Base-by-base conservation (phyloP, 257 asterid genomes). In the Cynanchum wilfordii region DNA sequence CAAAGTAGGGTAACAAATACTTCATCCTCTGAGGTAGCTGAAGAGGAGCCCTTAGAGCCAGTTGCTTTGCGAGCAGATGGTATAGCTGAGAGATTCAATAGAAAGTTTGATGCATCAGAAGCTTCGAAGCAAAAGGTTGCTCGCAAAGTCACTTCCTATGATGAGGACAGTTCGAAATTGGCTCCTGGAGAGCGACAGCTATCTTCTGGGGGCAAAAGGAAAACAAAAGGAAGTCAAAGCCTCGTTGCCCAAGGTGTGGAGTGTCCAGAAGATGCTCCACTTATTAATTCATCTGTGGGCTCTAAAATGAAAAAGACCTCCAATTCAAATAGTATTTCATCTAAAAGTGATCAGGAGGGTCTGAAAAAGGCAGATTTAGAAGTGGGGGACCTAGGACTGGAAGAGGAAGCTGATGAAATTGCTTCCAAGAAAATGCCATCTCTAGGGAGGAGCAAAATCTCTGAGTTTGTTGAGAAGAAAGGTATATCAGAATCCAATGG, bases 331-430 rank as follows among this genome's bases (percentile, higher is more conserved):
- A 49, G 69, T 71, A 69, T 66, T 63, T 17, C 70, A 25, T 68
- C 91, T 73, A 90, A 83, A 85, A 85, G 77, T 49, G 84, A 80
- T 70, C 71, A 84, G 51, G 87, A 72, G 59, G 88, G 79, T 84
- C 76, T 68, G 71, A 86, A 78, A 64, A 92, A 82, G 86, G 87
- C 76, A 69, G 79, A 76, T 78, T 85, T 69, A 75, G 89, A 84
- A 76, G 81, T 84, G 64, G 99, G 98, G 78, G 97, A 86, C 49
- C 75, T 84, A 24, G 97, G 85, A 82, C 83, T 83, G 60, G 98
- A 87, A 73, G 87, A 83, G 58, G 89, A 82, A 33, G 93, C 83
- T 75, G 82, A 84, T 54, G 96, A 91, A 75, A 81, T 86, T 51
- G 81, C 77, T 68, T 87, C 90, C 11, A 88, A 84, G 80, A 86